Conservation (phyloP, 768 basidiomycete genomes). For the Imleria badia region DNA sequence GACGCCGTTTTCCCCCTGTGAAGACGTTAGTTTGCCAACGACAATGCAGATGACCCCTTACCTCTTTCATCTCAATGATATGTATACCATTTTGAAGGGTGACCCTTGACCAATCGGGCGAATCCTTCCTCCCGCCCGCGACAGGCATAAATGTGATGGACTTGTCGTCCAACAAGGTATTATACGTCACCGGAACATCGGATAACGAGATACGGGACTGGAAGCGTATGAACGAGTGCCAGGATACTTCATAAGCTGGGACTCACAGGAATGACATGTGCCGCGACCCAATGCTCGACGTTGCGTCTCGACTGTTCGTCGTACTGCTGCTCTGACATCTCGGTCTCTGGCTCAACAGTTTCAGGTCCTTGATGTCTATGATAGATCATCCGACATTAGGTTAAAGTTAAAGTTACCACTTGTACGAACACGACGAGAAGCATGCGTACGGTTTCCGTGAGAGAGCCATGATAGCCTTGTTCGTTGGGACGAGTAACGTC, state of each 20-base stretch:
- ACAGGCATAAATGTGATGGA: conserved; percentile 53
- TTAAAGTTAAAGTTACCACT: neutral
- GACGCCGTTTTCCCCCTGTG: conserved; percentile 44
- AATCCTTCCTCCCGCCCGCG: conserved; percentile 30
- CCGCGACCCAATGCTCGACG: conserved; percentile 77
- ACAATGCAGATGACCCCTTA: conserved; percentile 25
- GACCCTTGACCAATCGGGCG: conserved; percentile 58
- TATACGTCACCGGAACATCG: conserved; percentile 38
- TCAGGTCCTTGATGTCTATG: conserved; percentile 60
- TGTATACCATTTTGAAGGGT: conserved; percentile 53
- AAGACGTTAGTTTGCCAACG: neutral
- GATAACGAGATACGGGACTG: conserved; percentile 49
- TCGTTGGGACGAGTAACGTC: conserved; percentile 81
- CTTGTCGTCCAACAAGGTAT: conserved; percentile 60
- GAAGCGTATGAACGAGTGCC: neutral
- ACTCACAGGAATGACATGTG: conserved; percentile 79
- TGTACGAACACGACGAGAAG: neutral
- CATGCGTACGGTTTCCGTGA: conserved; percentile 74
- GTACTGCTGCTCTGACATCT: conserved; percentile 67
- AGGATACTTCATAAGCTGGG: neutral
- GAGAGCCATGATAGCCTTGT: conserved; percentile 84
- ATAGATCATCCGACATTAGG: neutral
- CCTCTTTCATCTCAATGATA: conserved; percentile 64
- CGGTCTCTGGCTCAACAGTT: conserved; percentile 41
- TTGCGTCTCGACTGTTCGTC: conserved; percentile 60